Percentiles rank a stretch among this genome's conserved stretches.
These are phyloP conservation scores for Zangia roseola DNA, from an alignment of 768 basidiomycete genomes.

Conservation along the genomic window DNA sequence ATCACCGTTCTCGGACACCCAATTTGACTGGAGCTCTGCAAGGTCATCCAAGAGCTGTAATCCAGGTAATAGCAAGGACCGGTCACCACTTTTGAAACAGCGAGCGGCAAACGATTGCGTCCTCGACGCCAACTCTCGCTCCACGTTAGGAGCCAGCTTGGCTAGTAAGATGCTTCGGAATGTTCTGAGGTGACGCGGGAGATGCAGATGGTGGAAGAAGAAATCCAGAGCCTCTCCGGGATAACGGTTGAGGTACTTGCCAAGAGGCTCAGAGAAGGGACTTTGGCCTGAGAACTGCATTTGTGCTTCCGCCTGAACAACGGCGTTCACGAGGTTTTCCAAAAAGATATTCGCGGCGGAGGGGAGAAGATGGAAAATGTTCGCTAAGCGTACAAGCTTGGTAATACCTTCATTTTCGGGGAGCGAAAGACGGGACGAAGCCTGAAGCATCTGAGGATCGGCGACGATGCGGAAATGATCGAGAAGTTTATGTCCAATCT, in stretches of 20 bases:
- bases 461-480: constrained; percentile 95
- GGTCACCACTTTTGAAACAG: constrained; percentile 51
- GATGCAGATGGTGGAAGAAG: constrained; percentile 76
- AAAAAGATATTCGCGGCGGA: constrained; percentile 92
- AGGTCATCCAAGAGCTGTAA: constrained; percentile 79
- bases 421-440: constrained; percentile 75
- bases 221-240: constrained; percentile 82
- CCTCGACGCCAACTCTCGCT: constrained; percentile 63
- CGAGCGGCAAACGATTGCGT: constrained; percentile 51
- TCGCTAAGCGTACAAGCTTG: constrained; percentile 91
- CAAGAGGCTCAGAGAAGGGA: constrained; percentile 91
- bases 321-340: constrained; percentile 77
- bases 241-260: constrained; percentile 89
- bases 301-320: constrained; percentile 89
- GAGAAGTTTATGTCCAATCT: constrained; percentile 95
- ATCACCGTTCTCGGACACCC: constrained; percentile 67
- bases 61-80: constrained; percentile 59
- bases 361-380: constrained; percentile 96
- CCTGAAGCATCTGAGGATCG: constrained; percentile 80
- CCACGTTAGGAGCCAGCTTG: constrained; percentile 70
- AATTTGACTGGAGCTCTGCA: constrained; percentile 58
- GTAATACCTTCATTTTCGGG: constrained; percentile 89
- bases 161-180: constrained; percentile 81
- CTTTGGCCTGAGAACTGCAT: constrained; percentile 88
- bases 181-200: constrained; percentile 79